Conservation (phyloP, 257 asterid genomes). For the Salvia splendens region DNA sequence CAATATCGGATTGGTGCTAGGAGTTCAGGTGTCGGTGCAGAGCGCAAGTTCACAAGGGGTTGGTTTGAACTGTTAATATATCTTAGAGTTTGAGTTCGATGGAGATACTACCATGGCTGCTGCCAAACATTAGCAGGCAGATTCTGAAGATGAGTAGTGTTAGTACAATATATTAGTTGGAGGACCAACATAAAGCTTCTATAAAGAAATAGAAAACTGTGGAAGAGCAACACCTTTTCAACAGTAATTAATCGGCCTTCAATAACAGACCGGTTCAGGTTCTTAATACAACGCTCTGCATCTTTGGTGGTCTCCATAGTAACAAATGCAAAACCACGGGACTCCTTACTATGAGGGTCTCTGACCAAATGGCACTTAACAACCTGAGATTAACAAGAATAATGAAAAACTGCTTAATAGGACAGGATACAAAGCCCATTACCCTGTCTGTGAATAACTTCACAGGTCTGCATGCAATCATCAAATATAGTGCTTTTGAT, state of each 20-base stretch:
- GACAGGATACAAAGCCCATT: not conserved
- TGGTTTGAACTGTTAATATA: constrained; percentile 19
- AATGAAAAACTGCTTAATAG: not conserved
- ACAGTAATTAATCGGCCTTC: constrained; percentile 34
- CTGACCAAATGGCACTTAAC: constrained; percentile 31
- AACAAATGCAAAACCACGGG: constrained; percentile 36
- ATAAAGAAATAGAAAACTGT: not conserved
- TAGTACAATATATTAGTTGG: constrained; percentile 17
- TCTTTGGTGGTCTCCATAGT: constrained; percentile 30
- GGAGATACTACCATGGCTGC: constrained; percentile 53
- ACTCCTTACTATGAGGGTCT: constrained; percentile 36
- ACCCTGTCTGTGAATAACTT: not conserved
- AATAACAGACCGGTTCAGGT: constrained; percentile 31
- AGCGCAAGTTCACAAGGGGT: constrained; percentile 10
- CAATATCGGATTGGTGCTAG: constrained; percentile 21
- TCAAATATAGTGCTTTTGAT: not conserved
- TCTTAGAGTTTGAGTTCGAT: constrained; percentile 41
- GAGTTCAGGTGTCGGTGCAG: constrained; percentile 28
- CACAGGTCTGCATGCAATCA: constrained; percentile 1
- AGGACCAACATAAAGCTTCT: constrained; percentile 21
- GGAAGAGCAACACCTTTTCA: constrained; percentile 28
- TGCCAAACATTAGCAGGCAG: constrained; percentile 43
- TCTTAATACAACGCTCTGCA: constrained; percentile 25
- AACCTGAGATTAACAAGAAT: constrained; percentile 21
- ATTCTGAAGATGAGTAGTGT: constrained; percentile 30